These are phyloP conservation scores for Xylaria sp. DNA, from an alignment of 2,329 filamentous ascomycete genomes.

Conservation along the genomic window DNA sequence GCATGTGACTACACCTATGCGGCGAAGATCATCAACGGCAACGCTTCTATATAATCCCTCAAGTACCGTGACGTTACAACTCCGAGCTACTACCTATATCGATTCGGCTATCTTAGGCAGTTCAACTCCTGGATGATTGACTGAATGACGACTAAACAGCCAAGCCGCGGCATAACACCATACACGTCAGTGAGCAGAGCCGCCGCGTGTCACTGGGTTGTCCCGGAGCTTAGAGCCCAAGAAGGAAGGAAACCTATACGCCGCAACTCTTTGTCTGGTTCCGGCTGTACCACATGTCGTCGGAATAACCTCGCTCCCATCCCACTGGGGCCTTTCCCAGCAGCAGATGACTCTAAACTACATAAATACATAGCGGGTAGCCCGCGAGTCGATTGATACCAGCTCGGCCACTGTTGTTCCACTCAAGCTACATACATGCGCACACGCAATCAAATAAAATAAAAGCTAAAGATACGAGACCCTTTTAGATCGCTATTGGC, in stretches of 20 bases:
- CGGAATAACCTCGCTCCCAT: slow-evolving; percentile 12
- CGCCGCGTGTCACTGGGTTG: slow-evolving; percentile 25
- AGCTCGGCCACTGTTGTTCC: background rate
- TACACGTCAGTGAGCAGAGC: slow-evolving; percentile 6
- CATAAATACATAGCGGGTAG: slow-evolving; percentile 1
- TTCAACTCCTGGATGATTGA: background rate
- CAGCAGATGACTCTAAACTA: background rate
- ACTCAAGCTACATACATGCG: background rate
- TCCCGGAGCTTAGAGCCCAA: slow-evolving; percentile 33
- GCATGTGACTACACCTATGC: slow-evolving; percentile 28
- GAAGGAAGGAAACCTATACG: slow-evolving; percentile 32
- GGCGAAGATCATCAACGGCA: background rate
- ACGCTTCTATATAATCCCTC: background rate
- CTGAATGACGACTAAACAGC: background rate
- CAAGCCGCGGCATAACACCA: slow-evolving; percentile 1
- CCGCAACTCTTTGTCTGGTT: background rate
- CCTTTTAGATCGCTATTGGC: background rate
- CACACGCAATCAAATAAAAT: background rate
- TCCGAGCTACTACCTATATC: background rate
- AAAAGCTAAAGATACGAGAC: background rate
- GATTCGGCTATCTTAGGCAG: slow-evolving; percentile 8
- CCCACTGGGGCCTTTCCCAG: background rate
- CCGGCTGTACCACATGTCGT: slow-evolving; percentile 21
- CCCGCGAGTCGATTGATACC: slow-evolving; percentile 10
- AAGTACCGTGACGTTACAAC: slow-evolving; percentile 8